These are phyloP conservation scores for Xylaria grammica DNA, from an alignment of 495 filamentous ascomycete genomes.

Conservation along the genomic window DNA sequence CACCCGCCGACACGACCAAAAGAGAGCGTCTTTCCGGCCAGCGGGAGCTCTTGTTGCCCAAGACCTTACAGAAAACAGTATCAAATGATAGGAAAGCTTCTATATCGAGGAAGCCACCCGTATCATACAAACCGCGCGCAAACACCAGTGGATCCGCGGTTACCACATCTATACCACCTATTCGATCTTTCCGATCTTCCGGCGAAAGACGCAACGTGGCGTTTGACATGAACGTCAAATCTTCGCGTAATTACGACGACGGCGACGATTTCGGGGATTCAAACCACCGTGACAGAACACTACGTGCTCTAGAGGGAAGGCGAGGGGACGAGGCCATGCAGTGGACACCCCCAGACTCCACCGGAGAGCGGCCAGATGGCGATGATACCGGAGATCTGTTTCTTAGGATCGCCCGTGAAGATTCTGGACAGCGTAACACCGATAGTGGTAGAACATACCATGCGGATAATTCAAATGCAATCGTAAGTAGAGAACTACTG, in stretches of 20 bases:
- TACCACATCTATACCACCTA: slow-evolving; percentile 51
- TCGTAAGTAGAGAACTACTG: slow-evolving; percentile 44
- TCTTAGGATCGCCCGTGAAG: slow-evolving; percentile 58
- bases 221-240: slow-evolving; percentile 51
- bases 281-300: slow-evolving; percentile 54
- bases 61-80: slow-evolving; percentile 35
- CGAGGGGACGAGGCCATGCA: slow-evolving; percentile 43
- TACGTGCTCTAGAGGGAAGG: slow-evolving; percentile 56
- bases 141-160: slow-evolving; percentile 32
- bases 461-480: slow-evolving; percentile 41
- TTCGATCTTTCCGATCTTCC: slow-evolving; percentile 57
- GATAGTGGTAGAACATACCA: slow-evolving; percentile 33
- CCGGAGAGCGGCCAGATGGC: slow-evolving; percentile 45
- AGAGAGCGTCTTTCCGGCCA: slow-evolving; percentile 40
- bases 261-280: slow-evolving; percentile 43
- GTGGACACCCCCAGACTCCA: slow-evolving; percentile 47
- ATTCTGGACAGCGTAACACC: slow-evolving; percentile 41
- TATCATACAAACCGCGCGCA: slow-evolving; percentile 46
- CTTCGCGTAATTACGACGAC: slow-evolving; percentile 39
- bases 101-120: slow-evolving; percentile 45
- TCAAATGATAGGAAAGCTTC: slow-evolving; percentile 47
- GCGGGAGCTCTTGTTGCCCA: slow-evolving; percentile 46
- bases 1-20: slow-evolving; percentile 12
- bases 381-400: slow-evolving; percentile 60
- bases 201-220: slow-evolving; percentile 53